A percentile compares a stretch with the other conserved stretches of the same genome.
Evolutionary conservation across 345 rosid species (phyloP).

Genomic region (Populus simonii): DNA sequence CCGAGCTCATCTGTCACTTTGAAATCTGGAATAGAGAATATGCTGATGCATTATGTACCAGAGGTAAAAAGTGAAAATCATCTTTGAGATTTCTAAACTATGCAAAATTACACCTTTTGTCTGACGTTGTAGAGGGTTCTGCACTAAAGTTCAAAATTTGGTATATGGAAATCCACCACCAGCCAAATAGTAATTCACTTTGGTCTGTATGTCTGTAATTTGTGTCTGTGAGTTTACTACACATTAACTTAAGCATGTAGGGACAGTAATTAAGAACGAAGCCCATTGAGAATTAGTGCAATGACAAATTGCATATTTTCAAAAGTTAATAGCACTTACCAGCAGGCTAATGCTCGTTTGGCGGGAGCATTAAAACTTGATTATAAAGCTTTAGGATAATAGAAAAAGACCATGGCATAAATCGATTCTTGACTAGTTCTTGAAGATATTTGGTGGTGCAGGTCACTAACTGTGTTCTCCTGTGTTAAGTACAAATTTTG

Average conservation of each 20-base stretch:
- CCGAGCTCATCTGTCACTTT: slow-evolving; percentile 96
- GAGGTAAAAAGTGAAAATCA: slow-evolving; percentile 53
- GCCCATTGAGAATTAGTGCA: not conserved
- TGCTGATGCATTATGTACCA: slow-evolving; percentile 97
- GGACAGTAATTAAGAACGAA: not conserved
- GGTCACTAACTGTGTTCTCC: not conserved
- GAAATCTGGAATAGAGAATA: slow-evolving; percentile 97
- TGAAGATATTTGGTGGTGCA: not conserved
- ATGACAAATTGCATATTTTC: not conserved
- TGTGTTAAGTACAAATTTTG: not conserved
- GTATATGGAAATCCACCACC: not conserved
- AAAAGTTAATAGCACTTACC: not conserved
- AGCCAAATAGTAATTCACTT: not conserved
- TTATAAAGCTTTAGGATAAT: not conserved
- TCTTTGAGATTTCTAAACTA: not conserved
- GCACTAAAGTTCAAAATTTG: not conserved
- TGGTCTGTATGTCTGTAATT: not conserved
- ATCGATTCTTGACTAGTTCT: not conserved
- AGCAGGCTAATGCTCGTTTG: not conserved
- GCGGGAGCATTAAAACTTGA: not conserved
- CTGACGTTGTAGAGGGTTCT: not conserved
- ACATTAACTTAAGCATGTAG: not conserved
- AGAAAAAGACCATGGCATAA: not conserved
- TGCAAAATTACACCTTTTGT: not conserved
- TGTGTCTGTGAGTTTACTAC: not conserved